Base-by-base conservation (phyloP, 106 monocot species). In the Acanthochlamys bracteata region DNA sequence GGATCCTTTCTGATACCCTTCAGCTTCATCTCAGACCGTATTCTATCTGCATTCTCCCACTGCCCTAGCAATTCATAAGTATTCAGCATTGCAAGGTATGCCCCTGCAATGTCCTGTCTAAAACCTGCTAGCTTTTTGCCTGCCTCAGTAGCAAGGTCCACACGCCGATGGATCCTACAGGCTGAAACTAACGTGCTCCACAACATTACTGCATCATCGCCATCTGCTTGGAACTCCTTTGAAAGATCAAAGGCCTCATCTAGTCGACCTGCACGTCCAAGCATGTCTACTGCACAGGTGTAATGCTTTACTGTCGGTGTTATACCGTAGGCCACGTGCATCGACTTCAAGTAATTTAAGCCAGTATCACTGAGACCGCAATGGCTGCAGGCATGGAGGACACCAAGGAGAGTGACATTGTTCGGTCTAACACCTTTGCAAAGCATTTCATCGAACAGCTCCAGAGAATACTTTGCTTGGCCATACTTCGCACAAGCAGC, bases 221-320 rank as follows among this genome's bases (percentile, higher is more conserved):
- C 69, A 27, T 70, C 73, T 0, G 52, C 80, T 40, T 56, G 58
- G 10, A 78, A 61, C 7, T 72, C 64, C 10, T 74, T 72, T 7
- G 78, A 65, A 39, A 95, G 63, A 23, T 71, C 20, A 11, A 77
- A 77, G 13, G 90, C 90, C 65, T 86, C 86, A 19, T 86, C 83
- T 0, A 95, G 65, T 22, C 78, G 81, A 0, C 90, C 94, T 3
- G 84, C 84, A 11, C 89, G 81, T 13, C 84, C 94, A 14, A 95
- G 81, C 94, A 95, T 90, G 66, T 95, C 94, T 10, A 95, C 84
- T 3, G 63, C 84, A 53, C 86, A 90, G 0, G 90, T 87, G 71
- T 86, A 90, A 41, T 95, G 94, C 69, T 78, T 90, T 16, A 55
- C 68, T 17, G 21, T 53, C 7, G 86, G 89, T 15, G 39, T 25